Percentiles rank a stretch among this genome's conserved stretches.
These are phyloP conservation scores for Candida rishiriensis DNA, from an alignment of 805 yeast species.

Conservation along the genomic window DNA sequence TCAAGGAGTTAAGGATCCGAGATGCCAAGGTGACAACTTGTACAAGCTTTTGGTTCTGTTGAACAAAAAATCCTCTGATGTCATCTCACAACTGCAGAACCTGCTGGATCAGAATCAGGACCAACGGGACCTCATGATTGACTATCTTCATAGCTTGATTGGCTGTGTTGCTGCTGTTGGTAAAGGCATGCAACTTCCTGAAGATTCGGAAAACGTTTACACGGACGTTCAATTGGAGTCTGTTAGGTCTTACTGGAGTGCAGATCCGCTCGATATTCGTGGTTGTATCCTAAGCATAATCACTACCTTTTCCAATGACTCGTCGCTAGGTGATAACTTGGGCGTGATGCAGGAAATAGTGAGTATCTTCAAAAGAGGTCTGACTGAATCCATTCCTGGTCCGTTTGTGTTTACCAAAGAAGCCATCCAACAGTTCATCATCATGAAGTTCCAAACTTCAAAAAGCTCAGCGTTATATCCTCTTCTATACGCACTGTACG, in stretches of 20 bases:
- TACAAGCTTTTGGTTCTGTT: constrained; percentile 20
- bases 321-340: constrained; percentile 36
- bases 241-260: constrained; percentile 41
- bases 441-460: constrained; percentile 28
- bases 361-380: constrained; percentile 56
- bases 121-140: constrained; percentile 28
- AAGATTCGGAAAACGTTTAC: constrained; percentile 41
- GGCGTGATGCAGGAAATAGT: constrained; percentile 61
- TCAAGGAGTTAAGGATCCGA: constrained; percentile 48
- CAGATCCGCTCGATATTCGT: constrained; percentile 45
- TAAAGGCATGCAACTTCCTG: constrained; percentile 59
- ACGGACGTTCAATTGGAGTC: constrained; percentile 28
- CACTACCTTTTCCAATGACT: constrained; percentile 31
- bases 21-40: constrained; percentile 33
- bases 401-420: constrained; percentile 55
- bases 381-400: constrained; percentile 58
- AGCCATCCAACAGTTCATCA: constrained; percentile 37
- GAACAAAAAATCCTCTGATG: constrained; percentile 15
- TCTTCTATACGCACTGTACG: constrained; percentile 40
- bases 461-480: constrained; percentile 34
- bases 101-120: constrained; percentile 9
- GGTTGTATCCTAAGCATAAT: constrained; percentile 37
- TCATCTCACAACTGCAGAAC: constrained; percentile 1
- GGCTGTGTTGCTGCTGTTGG: constrained; percentile 68
- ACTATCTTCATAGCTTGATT: constrained; percentile 52